Base-by-base conservation (phyloP, 805 yeast genomes). In the Kuraishia hungarica region DNA sequence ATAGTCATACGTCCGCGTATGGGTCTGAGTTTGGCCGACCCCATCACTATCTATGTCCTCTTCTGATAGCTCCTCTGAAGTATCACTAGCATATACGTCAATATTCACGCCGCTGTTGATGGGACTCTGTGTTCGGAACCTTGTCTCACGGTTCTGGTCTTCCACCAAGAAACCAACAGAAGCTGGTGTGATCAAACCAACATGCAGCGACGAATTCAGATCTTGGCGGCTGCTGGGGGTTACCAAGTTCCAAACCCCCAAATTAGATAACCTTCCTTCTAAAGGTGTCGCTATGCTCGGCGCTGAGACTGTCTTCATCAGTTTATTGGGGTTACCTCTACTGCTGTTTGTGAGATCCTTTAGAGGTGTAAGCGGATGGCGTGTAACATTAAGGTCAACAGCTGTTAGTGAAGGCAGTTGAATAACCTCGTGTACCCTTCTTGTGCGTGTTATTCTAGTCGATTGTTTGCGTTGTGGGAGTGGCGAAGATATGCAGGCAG, bases 1-100 rank as follows among this genome's bases (percentile, higher is more conserved):
- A 19, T 21, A 51, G 19, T 51, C 48, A 24, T 51, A 51, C n/a
- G 53, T 51, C 8, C 17, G 26, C 10, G 53, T 51, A 22, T 51
- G 53, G 13, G 53, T 21, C 53, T 11, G 43, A 35, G 43, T 35
- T 35, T 6, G 43, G n/a, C 53, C 29, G 19, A 13, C 29, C 2
- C 15, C 39, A n/a, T 26, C 24, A 17, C 24, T 26, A 13, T 51
- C 22, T 10, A 21, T 8, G 29, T 51, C 53, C 28, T 39, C 48
- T n/a, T 51, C 53, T 10, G 48, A 20, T 13, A 51, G 19, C 8
- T 51, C 53, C 48, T 51, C 53, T 6, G 53, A 51, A 5, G 53
- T 19, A 39, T 50, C 52, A 35, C 53, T 51, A 23, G 47, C 53
- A 39, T 28, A 51, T n/a, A 51, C 53, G 4, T 51, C 53, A n/a